Conservation (phyloP, 257 asterid species). For the Coffea eugenioides region DNA sequence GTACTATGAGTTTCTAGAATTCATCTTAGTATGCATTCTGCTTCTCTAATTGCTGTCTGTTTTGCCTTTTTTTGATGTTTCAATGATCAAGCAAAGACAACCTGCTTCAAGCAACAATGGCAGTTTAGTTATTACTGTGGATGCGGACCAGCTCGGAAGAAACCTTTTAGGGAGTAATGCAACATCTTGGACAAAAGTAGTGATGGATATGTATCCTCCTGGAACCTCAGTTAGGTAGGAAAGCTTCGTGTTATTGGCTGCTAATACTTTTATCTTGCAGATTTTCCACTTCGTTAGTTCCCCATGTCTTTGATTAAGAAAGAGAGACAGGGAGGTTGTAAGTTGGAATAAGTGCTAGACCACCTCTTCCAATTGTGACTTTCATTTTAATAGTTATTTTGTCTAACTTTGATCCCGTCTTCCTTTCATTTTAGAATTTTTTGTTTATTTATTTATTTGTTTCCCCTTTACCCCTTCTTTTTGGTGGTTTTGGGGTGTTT, state of each 20-base stretch:
- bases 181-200: constrained; percentile 86
- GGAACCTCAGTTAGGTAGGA: constrained; percentile 62
- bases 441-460: not conserved
- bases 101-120: constrained; percentile 96
- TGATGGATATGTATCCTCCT: constrained; percentile 82
- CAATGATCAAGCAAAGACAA: constrained; percentile 93
- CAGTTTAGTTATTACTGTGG: constrained; percentile 61
- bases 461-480: not conserved
- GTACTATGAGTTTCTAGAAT: not conserved
- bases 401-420: not conserved
- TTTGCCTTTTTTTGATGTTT: constrained; percentile 37
- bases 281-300: not conserved
- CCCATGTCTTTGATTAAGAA: not conserved
- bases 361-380: not conserved
- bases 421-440: not conserved
- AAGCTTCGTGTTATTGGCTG: not conserved
- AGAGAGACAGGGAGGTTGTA: not conserved
- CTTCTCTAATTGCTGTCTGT: constrained; percentile 41
- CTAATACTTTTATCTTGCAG: not conserved
- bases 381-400: not conserved
- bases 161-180: constrained; percentile 49
- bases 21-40: constrained; percentile 4
- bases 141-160: constrained; percentile 41
- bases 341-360: not conserved
- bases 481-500: not conserved